A percentile compares a stretch with the other conserved stretches of the same genome.
Evolutionary conservation across 441 rosid genomes (phyloP).

Genomic region (Euphorbia corollata): DNA sequence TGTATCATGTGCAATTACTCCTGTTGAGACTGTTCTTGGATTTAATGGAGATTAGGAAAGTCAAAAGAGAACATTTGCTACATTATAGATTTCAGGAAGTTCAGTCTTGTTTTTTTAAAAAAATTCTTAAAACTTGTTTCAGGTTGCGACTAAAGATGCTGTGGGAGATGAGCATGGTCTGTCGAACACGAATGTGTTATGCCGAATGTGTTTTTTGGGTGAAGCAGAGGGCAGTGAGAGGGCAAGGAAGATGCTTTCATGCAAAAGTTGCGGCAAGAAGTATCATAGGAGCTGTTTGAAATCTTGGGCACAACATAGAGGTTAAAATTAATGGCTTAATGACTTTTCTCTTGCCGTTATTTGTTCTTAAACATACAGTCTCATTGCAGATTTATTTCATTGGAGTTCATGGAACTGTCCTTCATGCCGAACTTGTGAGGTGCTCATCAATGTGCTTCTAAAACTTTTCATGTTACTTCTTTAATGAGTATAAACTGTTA

Average conservation of each 20-base stretch:
- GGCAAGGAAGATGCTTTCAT: constrained; percentile 83
- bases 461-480: background rate
- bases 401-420: constrained; percentile 99
- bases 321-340: constrained; percentile 29
- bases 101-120: background rate
- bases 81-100: background rate
- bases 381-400: constrained; percentile 83
- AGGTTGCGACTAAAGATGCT: constrained; percentile 48
- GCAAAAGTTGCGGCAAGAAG: constrained; percentile 86
- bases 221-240: constrained; percentile 73
- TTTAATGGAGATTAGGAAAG: background rate
- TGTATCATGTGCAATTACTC: background rate
- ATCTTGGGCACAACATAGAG: constrained; percentile 89
- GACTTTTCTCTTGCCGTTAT: constrained; percentile 15
- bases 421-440: constrained; percentile 88
- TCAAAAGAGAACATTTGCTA: background rate
- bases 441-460: constrained; percentile 20
- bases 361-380: too few relatives aligned
- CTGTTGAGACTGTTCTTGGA: background rate
- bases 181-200: constrained; percentile 42
- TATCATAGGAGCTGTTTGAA: constrained; percentile 82
- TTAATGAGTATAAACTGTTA: background rate
- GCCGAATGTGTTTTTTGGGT: constrained; percentile 82
- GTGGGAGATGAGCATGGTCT: constrained; percentile 54
- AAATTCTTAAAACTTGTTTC: constrained; percentile 9